Conservation (phyloP, 2,329 filamentous ascomycete genomes). For the Pseudohalonectria lignicola region DNA sequence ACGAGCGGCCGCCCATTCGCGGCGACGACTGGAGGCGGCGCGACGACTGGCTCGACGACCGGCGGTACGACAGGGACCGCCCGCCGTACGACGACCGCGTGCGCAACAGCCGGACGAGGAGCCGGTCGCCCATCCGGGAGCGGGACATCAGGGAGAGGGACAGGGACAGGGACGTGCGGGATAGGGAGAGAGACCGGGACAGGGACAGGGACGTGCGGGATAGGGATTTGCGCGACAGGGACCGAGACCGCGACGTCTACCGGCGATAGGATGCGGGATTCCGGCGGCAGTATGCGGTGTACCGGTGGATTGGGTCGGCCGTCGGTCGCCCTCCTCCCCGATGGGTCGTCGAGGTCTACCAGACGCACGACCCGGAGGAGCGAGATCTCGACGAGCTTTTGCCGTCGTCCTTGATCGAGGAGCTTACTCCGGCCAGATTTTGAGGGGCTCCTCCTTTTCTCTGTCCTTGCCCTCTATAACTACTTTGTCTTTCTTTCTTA, state of each 20-base stretch:
- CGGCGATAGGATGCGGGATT: constrained; percentile 26
- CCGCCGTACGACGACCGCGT: constrained; percentile 21
- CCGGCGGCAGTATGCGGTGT: too few species aligned
- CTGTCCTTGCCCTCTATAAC: too few species aligned
- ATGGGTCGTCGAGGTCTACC: too few species aligned
- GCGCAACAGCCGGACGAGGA: constrained; percentile 29
- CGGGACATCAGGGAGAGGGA: too few species aligned
- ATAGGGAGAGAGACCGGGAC: constrained; percentile 22
- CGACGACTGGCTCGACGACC: constrained; percentile 28
- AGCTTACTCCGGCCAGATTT: too few species aligned
- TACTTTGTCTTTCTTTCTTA: too few species aligned
- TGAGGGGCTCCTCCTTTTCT: too few species aligned
- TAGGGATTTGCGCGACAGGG: constrained; percentile 22
- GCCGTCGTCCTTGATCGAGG: not conserved
- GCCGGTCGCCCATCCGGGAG: constrained; percentile 28
- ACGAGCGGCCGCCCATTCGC: constrained; percentile 10
- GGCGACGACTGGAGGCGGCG: constrained; percentile 27
- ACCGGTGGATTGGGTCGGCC: too few species aligned
- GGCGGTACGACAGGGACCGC: constrained; percentile 18
- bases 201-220: constrained; percentile 12
- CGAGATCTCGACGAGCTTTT: constrained; percentile 2
- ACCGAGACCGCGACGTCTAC: constrained; percentile 36
- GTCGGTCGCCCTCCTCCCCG: too few species aligned
- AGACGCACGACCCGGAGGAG: not conserved
- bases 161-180: constrained; percentile 13